Percentiles rank a stretch among this genome's conserved stretches.
These are phyloP conservation scores for Magnolia sinica DNA, from an alignment of 164 flowering plant species.

Conservation along the genomic window DNA sequence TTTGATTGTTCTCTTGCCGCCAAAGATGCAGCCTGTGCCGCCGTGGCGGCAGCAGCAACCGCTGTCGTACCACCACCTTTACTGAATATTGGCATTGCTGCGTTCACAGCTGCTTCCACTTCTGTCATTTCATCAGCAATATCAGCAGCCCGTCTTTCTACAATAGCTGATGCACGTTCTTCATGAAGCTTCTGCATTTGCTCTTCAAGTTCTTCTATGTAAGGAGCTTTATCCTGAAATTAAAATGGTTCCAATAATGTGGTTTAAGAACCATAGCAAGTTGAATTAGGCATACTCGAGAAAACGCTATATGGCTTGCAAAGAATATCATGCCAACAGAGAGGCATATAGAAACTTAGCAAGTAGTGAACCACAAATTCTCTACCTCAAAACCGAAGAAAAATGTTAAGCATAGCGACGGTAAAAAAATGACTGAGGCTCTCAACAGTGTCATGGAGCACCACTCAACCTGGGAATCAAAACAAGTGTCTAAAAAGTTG, in stretches of 20 bases:
- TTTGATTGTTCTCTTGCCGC: slow-evolving; percentile 42
- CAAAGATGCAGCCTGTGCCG: slow-evolving; percentile 64
- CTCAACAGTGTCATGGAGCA: not conserved
- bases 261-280: not conserved
- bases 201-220: slow-evolving; percentile 90
- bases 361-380: not conserved
- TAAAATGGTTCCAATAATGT: not conserved
- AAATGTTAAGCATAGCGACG: not conserved
- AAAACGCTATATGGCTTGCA: too few species aligned
- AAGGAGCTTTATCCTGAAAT: slow-evolving; percentile 84
- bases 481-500: not conserved
- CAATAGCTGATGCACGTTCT: slow-evolving; percentile 66
- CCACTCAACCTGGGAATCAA: not conserved
- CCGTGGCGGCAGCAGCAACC: slow-evolving; percentile 51
- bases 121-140: slow-evolving; percentile 80
- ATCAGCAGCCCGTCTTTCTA: slow-evolving; percentile 77
- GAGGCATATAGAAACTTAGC: not conserved
- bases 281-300: not conserved
- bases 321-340: not conserved
- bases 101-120: slow-evolving; percentile 71
- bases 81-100: slow-evolving; percentile 56
- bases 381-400: not conserved
- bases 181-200: slow-evolving; percentile 84
- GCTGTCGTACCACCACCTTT: slow-evolving; percentile 50
- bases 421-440: not conserved